Percentiles rank a stretch among this genome's conserved stretches.
Evolutionary conservation across 768 basidiomycete genomes (phyloP).

Genomic region (Naganishia friedmannii): DNA sequence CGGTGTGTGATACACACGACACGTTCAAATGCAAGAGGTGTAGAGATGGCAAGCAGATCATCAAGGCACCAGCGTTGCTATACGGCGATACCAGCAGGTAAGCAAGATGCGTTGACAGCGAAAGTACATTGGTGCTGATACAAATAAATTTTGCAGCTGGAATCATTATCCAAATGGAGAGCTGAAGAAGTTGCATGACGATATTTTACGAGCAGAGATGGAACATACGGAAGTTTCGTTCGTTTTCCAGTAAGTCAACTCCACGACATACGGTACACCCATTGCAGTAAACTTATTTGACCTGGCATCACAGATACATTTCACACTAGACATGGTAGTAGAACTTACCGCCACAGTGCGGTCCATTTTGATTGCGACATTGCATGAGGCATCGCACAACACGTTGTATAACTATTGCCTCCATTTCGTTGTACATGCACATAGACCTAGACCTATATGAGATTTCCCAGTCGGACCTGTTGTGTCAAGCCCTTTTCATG

Average conservation of each 20-base stretch:
- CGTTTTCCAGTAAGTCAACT: constrained; percentile 74
- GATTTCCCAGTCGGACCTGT: constrained; percentile 22
- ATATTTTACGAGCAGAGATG: constrained; percentile 84
- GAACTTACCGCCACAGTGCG: neutral
- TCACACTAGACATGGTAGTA: constrained; percentile 21
- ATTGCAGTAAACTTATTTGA: neutral
- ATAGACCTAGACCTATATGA: constrained; percentile 23
- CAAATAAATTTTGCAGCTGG: constrained; percentile 63
- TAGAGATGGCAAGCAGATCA: constrained; percentile 74
- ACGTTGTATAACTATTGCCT: constrained; percentile 1
- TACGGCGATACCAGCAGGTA: constrained; percentile 98
- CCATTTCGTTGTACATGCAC: constrained; percentile 8
- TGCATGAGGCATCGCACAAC: neutral
- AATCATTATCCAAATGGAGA: constrained; percentile 92
- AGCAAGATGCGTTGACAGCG: constrained; percentile 51
- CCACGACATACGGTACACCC: neutral
- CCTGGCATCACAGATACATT: constrained; percentile 16
- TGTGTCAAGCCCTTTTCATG: constrained; percentile 21
- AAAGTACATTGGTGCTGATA: neutral
- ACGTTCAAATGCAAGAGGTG: constrained; percentile 79
- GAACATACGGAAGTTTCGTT: constrained; percentile 81
- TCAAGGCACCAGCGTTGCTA: constrained; percentile 78
- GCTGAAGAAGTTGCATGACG: constrained; percentile 88
- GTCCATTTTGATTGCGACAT: neutral
- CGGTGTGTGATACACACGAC: constrained; percentile 90